phyloP scores from a whole-genome alignment of 805 yeast genomes.

The Clavispora fructus region DNA sequence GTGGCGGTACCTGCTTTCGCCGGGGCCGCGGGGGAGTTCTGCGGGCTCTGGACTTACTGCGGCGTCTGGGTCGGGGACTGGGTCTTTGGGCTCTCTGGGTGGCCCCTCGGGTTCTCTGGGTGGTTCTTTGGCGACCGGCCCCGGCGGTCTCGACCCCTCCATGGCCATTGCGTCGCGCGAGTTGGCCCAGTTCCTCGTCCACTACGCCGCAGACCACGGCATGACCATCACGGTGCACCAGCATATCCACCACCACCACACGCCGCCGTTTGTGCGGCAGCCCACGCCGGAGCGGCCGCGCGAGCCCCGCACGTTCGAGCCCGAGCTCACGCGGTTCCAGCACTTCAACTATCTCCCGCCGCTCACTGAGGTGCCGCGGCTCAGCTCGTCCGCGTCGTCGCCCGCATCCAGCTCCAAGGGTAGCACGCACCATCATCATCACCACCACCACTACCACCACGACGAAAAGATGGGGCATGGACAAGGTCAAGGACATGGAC shows the following conservation, averaged over 20 bases:
- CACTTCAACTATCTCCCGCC: conserved; percentile 77
- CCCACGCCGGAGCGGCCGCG: conserved; percentile 1
- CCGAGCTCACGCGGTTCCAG: conserved; percentile 26
- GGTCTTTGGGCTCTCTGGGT: too few species aligned
- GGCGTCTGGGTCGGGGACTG: too few species aligned
- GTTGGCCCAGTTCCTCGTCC: conserved; percentile 51
- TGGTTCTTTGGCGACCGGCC: too few species aligned
- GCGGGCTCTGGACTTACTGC: too few species aligned
- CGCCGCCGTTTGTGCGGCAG: conserved; percentile 11
- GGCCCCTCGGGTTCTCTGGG: too few species aligned
- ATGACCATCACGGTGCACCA: conserved; percentile 73
- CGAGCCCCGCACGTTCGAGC: not conserved
- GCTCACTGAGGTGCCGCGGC: conserved; percentile 61
- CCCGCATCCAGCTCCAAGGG: conserved; percentile 22
- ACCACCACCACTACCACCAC: conserved; percentile 26
- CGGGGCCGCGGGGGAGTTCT: too few species aligned
- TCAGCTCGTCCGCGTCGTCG: conserved; percentile 53
- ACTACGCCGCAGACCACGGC: conserved; percentile 53
- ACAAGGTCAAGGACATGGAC: not conserved
- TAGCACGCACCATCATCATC: conserved; percentile 11
- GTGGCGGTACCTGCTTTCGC: conserved; percentile 53
- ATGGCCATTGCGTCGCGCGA: conserved; percentile 44
- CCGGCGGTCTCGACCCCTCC: too few species aligned
- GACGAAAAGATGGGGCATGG: conserved; percentile 12
- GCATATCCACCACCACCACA: conserved; percentile 77